Percentiles rank a stretch among this genome's conserved stretches.
Evolutionary conservation across 176 grass and related monocot species (phyloP).

Genomic region (Metroxylon sagu): DNA sequence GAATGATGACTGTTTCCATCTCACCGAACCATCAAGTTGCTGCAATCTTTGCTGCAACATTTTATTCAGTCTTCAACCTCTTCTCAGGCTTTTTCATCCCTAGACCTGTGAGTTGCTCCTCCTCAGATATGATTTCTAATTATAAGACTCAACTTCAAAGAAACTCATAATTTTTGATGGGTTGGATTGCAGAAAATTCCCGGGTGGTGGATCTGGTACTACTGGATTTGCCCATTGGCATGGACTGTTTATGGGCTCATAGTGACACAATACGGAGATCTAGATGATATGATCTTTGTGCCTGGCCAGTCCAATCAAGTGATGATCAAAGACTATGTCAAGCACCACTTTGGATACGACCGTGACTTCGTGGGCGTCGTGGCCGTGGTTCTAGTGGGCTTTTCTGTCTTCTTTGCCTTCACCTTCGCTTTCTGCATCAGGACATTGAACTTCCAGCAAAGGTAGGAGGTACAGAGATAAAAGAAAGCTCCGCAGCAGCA

Average conservation of each 20-base stretch:
- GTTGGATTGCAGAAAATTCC: constrained; percentile 78
- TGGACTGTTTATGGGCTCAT: constrained; percentile 99
- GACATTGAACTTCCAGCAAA: constrained; percentile 85
- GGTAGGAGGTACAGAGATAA: constrained; percentile 24
- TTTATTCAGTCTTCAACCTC: constrained; percentile 97
- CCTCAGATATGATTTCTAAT: not conserved
- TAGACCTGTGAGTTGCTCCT: constrained; percentile 52
- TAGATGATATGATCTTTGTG: constrained; percentile 41
- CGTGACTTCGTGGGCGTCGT: constrained; percentile 62
- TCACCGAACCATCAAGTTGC: constrained; percentile 94
- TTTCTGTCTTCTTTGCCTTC: constrained; percentile 71
- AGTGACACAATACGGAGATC: constrained; percentile 83
- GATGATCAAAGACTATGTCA: constrained; percentile 62
- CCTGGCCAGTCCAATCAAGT: not conserved
- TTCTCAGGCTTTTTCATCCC: constrained; percentile 99
- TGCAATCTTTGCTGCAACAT: constrained; percentile 76
- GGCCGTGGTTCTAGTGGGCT: constrained; percentile 55
- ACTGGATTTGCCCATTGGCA: constrained; percentile 92
- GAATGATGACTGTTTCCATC: constrained; percentile 38
- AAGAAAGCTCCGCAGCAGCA: not conserved
- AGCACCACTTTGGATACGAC: constrained; percentile 66
- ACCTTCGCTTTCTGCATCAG: constrained; percentile 86
- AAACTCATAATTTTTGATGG: constrained; percentile 5
- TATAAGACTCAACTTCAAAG: not conserved
- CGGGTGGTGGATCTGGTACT: constrained; percentile 96